A percentile compares a stretch with the other conserved stretches of the same genome.
These are phyloP conservation scores for Aspergillus flavus DNA, from an alignment of 2,329 filamentous ascomycete genomes.

Conservation along the genomic window DNA sequence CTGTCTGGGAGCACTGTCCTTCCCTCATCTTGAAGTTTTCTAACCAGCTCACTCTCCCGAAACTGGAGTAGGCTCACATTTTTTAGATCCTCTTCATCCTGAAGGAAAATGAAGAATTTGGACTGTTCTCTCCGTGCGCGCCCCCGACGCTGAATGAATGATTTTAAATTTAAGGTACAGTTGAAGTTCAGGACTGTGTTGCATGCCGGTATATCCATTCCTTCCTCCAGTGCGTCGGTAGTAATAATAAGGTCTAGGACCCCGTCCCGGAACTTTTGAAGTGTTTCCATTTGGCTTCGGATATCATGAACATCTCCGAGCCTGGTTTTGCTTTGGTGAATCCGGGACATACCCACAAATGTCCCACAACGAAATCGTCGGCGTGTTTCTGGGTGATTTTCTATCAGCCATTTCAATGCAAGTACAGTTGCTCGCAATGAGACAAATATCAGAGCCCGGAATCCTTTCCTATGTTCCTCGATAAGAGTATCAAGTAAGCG, in stretches of 20 bases:
- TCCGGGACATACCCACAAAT: conserved; percentile 4
- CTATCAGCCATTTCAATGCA: conserved; percentile 6
- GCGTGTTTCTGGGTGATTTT: background rate
- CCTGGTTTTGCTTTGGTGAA: background rate
- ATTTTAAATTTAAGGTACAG: conserved; percentile 2
- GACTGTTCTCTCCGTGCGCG: background rate
- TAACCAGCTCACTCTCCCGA: background rate
- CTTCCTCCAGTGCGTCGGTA: conserved; percentile 8
- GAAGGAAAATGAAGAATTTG: background rate
- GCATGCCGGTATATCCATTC: conserved; percentile 9
- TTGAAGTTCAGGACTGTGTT: conserved; percentile 4
- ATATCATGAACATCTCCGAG: conserved; percentile 1
- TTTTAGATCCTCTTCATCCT: background rate
- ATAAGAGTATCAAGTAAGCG: background rate
- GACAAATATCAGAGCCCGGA: conserved; percentile 12
- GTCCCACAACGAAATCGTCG: conserved; percentile 4
- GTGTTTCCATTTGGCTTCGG: conserved; percentile 2
- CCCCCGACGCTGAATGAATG: conserved; percentile 9
- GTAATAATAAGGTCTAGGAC: conserved; percentile 1
- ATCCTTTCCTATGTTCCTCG: conserved; percentile 5
- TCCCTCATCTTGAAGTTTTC: background rate
- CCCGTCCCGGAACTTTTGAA: conserved; percentile 2
- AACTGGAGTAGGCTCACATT: background rate
- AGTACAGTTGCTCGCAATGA: background rate
- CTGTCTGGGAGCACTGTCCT: background rate